Percentiles rank a stretch among this genome's conserved stretches.
Conservation (phyloP, 306 rosid genomes). For the Luffa aegyptiaca region DNA sequence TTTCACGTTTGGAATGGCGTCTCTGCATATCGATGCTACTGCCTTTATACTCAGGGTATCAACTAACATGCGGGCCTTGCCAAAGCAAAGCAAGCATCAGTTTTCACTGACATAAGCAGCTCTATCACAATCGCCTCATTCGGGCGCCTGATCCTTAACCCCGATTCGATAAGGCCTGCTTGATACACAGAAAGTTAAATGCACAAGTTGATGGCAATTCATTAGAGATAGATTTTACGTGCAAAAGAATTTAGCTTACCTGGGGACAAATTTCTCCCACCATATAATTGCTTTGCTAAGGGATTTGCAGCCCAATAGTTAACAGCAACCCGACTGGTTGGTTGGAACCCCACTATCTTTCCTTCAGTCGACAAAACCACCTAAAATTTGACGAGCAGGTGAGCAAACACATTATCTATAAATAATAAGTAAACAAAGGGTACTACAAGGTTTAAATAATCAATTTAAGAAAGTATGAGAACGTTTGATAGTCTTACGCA, state of each 20-base stretch:
- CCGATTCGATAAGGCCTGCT: conserved; percentile 65
- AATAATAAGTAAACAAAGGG: neutral
- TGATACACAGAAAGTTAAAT: conserved; percentile 9
- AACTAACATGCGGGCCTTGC: conserved; percentile 42
- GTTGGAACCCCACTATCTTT: conserved; percentile 75
- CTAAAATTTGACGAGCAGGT: conserved; percentile 30
- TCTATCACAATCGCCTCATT: conserved; percentile 45
- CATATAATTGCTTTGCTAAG: conserved; percentile 67
- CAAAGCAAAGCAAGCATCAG: conserved; percentile 59
- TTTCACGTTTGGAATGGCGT: neutral
- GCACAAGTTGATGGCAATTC: neutral
- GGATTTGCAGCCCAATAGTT: conserved; percentile 86
- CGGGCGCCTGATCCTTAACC: conserved; percentile 52
- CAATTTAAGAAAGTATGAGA: neutral
- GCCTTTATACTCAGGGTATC: neutral
- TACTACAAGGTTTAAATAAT: neutral
- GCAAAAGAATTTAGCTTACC: conserved; percentile 27
- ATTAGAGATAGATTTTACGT: neutral
- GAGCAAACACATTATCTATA: neutral
- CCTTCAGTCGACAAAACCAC: conserved; percentile 69
- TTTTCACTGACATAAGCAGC: conserved; percentile 68
- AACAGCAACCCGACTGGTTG: conserved; percentile 77
- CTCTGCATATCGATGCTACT: neutral
- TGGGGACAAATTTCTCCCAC: conserved; percentile 72
- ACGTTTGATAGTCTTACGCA: neutral